Base-by-base conservation (phyloP, 495 filamentous ascomycete genomes). In the Cercophora sp. region DNA sequence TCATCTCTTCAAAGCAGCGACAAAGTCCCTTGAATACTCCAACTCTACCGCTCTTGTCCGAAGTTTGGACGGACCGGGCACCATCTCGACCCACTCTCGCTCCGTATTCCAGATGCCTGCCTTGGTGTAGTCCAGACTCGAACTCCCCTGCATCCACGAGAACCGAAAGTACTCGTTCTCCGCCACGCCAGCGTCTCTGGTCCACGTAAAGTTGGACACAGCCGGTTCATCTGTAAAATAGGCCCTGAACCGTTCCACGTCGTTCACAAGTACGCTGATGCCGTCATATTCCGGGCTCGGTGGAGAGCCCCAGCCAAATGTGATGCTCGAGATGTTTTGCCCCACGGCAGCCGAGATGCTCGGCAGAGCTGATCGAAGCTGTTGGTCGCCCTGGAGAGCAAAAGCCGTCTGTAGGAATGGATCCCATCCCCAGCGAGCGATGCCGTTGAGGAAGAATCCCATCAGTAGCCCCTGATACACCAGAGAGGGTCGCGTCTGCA, bases 371-470 rank as follows among this genome's bases (percentile, higher is more conserved):
- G 83, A 81, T 10, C 84, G 84, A 49, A 86, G 75, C 69, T 83
- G 83, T 0, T 82, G 82, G 41, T 88, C 87, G 8, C 85, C 85
- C 29, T 80, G 77, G 32, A 97, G 67, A 16, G 81, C 81, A 1
- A 69, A 79, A 1, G 85, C 79, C 0, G 93, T 96, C 69, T 96
- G 87, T n/a, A 96, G 76, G 63, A 96, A 80, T 1, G 85, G 79
- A 40, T 88, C 92, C 58, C 94, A 96, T 8, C 91, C 92, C 92
- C 92, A 96, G 10, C 93, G 77, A 6, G 91, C 92, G 45, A 89
- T 83, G 18, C 92, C 92, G 61, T 97, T 96, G 68, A 95, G 82
- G 69, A 96, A 96, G 0, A 97, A 72, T 5, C 92, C 92, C 1
- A 96, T 66, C 1, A 96, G 69, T 18, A 97, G 67, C 2, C 92